Base-by-base conservation (phyloP, 1,139 yeast genomes). In the Nakaseomyces delphensis region DNA sequence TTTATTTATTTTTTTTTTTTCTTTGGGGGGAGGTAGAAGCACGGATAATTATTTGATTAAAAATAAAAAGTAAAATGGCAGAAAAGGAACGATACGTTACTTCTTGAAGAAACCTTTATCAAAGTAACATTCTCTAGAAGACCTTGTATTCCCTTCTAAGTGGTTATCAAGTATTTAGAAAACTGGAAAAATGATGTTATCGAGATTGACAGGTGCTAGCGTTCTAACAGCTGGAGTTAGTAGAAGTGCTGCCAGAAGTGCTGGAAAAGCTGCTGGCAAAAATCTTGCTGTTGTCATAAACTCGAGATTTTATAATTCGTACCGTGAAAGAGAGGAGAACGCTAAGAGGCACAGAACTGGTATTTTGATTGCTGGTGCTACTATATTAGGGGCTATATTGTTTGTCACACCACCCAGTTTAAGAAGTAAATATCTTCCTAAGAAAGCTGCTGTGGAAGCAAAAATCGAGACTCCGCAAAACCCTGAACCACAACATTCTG, bases 321-420 rank as follows among this genome's bases (percentile, higher is more conserved):
- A 36, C 13, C 20, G 25, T 15, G 38, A 18, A 15, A n/a, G 33
- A 13, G 42, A 33, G 15, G 41, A 30, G 20, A 40, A 42, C 2
- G 41, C 38, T 25, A 39, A 13, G 36, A 38, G 28, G 5, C 39
- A 13, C 27, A 36, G 27, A 36, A 38, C 14, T 36, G 40, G 33
- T 37, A 32, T 36, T n/a, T 20, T 24, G 25, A 23, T 23, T 24
- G 41, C 32, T 23, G 42, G 40, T 30, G 20, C 16, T 4, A 5
- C 39, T 9, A 38, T 33, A 8, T 18, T 21, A 3, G 37, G 37
- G 20, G 37, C 37, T 20, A 11, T 33, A 4, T 3, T 20, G 3
- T 21, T 33, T 7, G 37, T 33, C 9, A n/a, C 37, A 13, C 37
- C 37, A n/a, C 37, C 37, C 4, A 8, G 18, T 9, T n/a, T 19